Conservation (phyloP, 768 basidiomycete genomes). For the Rhodotorula sphaerocarpa region DNA sequence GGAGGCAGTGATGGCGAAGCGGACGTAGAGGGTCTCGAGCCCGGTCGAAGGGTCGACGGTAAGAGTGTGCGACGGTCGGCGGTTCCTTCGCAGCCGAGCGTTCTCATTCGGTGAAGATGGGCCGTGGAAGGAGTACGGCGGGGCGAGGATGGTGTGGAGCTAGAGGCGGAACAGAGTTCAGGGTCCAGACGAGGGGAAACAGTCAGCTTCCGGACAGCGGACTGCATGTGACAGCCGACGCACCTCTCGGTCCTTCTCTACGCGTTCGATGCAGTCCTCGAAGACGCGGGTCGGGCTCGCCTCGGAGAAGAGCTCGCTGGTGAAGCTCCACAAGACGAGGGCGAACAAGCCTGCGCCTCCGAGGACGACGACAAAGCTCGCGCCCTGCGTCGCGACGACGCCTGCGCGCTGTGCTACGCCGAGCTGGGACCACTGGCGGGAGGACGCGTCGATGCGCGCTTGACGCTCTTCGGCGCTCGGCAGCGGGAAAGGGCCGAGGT, state of each 20-base stretch:
- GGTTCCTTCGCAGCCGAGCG: conserved; percentile 16
- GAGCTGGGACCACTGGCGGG: conserved; percentile 16
- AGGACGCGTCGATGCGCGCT: neutral
- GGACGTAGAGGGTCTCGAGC: conserved; percentile 24
- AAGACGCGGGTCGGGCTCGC: conserved; percentile 31
- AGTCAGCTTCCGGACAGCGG: no score
- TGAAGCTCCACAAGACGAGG: conserved; percentile 19
- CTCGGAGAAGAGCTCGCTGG: conserved; percentile 25
- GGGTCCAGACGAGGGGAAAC: neutral
- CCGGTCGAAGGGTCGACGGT: conserved; percentile 20
- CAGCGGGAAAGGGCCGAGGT: conserved; percentile 30
- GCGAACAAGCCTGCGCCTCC: conserved; percentile 14
- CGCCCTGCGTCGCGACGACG: conserved; percentile 13
- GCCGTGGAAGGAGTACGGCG: conserved; percentile 27
- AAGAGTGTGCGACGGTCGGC: conserved; percentile 14
- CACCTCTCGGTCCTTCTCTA: conserved; percentile 15
- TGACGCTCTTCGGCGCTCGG: conserved; percentile 2
- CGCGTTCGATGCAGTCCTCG: conserved; percentile 30
- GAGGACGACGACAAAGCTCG: conserved; percentile 23
- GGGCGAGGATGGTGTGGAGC: conserved; percentile 19
- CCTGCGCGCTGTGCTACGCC: neutral
- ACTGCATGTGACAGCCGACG: no score
- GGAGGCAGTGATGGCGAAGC: conserved; percentile 31
- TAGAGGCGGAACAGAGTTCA: neutral
- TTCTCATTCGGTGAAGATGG: neutral